These are phyloP conservation scores for Xylaria sp. DNA, from an alignment of 2,329 filamentous ascomycete species.

Conservation along the genomic window DNA sequence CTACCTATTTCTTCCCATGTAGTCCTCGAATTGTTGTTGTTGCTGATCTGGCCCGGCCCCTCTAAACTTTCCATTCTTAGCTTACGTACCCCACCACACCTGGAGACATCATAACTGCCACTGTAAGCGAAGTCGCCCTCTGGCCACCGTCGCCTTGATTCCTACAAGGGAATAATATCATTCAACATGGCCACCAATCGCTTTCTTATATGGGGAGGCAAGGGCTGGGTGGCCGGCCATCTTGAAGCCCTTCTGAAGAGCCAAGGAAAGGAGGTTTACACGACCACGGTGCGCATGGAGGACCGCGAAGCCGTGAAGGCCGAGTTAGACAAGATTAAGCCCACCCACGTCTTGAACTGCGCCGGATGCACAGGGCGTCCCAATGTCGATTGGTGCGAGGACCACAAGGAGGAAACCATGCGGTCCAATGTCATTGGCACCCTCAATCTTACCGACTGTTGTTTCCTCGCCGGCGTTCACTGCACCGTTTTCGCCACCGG, in stretches of 20 bases:
- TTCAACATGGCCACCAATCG: constrained; percentile 47
- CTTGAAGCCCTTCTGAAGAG: constrained; percentile 66
- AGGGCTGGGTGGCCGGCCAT: constrained; percentile 71
- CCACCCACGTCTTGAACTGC: constrained; percentile 73
- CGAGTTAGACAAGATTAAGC: constrained; percentile 67
- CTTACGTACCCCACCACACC: constrained; percentile 8
- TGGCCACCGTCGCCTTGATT: constrained; percentile 5
- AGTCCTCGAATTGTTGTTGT: background rate
- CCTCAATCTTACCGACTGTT: constrained; percentile 70
- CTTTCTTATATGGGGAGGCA: constrained; percentile 72
- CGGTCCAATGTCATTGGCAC: constrained; percentile 74
- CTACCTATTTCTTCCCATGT: background rate
- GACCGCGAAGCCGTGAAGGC: constrained; percentile 65
- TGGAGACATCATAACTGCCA: background rate
- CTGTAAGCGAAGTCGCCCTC: background rate
- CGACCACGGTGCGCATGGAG: constrained; percentile 73
- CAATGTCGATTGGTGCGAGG: constrained; percentile 78
- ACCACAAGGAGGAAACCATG: constrained; percentile 73
- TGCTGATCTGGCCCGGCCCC: background rate
- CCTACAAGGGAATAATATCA: constrained; percentile 39
- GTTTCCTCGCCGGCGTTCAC: constrained; percentile 67
- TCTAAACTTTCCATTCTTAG: background rate
- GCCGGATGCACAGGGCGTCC: constrained; percentile 73
- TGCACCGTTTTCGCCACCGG: constrained; percentile 74
- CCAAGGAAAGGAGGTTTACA: constrained; percentile 69